These are phyloP conservation scores for Millerago galiae DNA, from an alignment of 805 yeast species.

Conservation along the genomic window DNA sequence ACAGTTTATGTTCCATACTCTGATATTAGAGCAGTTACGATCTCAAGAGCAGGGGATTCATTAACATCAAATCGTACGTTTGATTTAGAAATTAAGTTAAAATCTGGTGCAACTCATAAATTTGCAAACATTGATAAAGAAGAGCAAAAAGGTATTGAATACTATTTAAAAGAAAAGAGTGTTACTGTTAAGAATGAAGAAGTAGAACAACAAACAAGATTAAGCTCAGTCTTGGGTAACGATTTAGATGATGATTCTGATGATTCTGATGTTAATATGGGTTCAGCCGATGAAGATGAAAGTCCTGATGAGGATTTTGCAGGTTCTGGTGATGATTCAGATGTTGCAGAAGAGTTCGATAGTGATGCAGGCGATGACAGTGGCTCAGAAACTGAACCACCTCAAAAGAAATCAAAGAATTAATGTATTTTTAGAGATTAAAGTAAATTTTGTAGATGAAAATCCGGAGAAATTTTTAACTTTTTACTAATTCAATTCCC, in stretches of 20 bases:
- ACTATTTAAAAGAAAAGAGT: slow-evolving; percentile 69
- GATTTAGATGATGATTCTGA: slow-evolving; percentile 41
- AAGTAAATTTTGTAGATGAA: background rate
- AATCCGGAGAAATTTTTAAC: background rate
- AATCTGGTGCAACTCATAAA: slow-evolving; percentile 63
- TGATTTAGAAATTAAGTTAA: slow-evolving; percentile 75
- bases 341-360: slow-evolving; percentile 24
- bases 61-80: slow-evolving; percentile 79
- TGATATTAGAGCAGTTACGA: slow-evolving; percentile 69
- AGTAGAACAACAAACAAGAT: slow-evolving; percentile 74
- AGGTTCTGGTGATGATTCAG: slow-evolving; percentile 59
- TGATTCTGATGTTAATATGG: slow-evolving; percentile 45
- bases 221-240: slow-evolving; percentile 68
- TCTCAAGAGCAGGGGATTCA: slow-evolving; percentile 84
- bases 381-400: slow-evolving; percentile 25
- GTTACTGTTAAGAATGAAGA: slow-evolving; percentile 83
- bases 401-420: slow-evolving; percentile 31
- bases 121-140: slow-evolving; percentile 88
- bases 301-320: slow-evolving; percentile 80
- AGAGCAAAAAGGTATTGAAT: slow-evolving; percentile 77
- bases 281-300: slow-evolving; percentile 81
- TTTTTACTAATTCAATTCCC: background rate
- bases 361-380: slow-evolving; percentile 16
- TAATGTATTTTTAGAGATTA: background rate
- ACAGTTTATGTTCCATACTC: slow-evolving; percentile 84